These are phyloP conservation scores for Fusarium sp. DNA, from an alignment of 2,329 filamentous ascomycete species.

Conservation along the genomic window DNA sequence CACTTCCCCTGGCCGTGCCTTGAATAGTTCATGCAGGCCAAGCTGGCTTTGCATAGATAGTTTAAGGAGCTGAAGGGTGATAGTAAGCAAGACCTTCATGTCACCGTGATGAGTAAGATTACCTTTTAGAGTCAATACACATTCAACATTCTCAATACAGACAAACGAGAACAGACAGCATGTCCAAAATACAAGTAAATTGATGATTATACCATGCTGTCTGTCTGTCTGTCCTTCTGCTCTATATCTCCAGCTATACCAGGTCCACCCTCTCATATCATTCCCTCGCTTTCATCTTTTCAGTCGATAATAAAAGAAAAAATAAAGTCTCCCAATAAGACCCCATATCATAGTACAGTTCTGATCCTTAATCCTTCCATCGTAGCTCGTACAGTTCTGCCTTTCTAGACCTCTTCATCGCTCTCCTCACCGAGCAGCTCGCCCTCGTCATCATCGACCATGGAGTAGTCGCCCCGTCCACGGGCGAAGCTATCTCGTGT, in stretches of 20 bases:
- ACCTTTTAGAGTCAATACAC: neutral
- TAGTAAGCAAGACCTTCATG: constrained; percentile 20
- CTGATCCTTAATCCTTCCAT: constrained; percentile 14
- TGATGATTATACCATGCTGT: constrained; percentile 26
- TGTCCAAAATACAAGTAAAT: constrained; percentile 19
- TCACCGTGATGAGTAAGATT: neutral
- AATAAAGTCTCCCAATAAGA: constrained; percentile 17
- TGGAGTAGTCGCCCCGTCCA: constrained; percentile 87
- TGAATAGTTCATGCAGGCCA: constrained; percentile 30
- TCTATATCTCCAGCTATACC: constrained; percentile 30
- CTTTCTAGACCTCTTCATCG: constrained; percentile 80
- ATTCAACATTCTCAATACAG: neutral
- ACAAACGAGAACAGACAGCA: neutral
- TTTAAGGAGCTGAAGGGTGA: neutral
- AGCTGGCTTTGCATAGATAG: constrained; percentile 3
- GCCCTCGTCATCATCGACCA: constrained; percentile 93
- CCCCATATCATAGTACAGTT: constrained; percentile 34
- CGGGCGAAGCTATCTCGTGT: constrained; percentile 91
- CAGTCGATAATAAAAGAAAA: constrained; percentile 25
- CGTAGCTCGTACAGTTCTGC: constrained; percentile 37
- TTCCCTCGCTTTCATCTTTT: constrained; percentile 30
- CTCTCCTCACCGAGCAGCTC: constrained; percentile 94
- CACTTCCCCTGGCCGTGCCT: constrained; percentile 19
- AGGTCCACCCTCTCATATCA: constrained; percentile 5
- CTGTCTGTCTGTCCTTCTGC: constrained; percentile 8